Conservation (phyloP, 495 filamentous ascomycete genomes). For the Chaetomium tenue region DNA sequence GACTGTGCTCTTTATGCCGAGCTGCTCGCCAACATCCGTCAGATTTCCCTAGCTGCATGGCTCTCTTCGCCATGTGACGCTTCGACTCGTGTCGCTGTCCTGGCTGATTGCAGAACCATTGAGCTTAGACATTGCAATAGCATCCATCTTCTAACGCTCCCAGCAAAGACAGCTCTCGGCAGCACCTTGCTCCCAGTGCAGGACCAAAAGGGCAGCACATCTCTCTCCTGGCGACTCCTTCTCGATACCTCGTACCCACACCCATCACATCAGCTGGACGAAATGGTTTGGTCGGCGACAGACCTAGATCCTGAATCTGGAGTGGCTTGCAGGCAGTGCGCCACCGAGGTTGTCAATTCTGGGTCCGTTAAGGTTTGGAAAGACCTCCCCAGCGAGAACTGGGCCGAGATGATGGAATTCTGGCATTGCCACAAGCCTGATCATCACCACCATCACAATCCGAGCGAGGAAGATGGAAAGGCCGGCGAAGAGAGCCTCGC, state of each 20-base stretch:
- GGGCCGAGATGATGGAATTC: conserved; percentile 99
- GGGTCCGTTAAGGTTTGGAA: conserved; percentile 68
- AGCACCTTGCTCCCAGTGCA: conserved; percentile 39
- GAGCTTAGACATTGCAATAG: conserved; percentile 55
- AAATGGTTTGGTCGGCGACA: conserved; percentile 68
- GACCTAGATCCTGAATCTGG: conserved; percentile 53
- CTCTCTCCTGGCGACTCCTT: conserved; percentile 70
- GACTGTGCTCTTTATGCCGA: conserved; percentile 68
- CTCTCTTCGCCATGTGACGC: conserved; percentile 52
- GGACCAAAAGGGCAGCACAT: conserved; percentile 36
- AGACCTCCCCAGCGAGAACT: conserved; percentile 91
- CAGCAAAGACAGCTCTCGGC: conserved; percentile 53
- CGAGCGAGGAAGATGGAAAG: conserved; percentile 27
- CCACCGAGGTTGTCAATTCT: conserved; percentile 42
- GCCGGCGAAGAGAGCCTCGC: conserved; percentile 47
- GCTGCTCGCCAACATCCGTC: conserved; percentile 80
- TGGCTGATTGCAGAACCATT: conserved; percentile 51
- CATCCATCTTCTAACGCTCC: conserved; percentile 60
- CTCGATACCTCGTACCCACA: conserved; percentile 34
- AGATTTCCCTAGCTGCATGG: conserved; percentile 71
- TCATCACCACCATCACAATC: conserved; percentile 29
- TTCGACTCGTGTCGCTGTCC: conserved; percentile 50
- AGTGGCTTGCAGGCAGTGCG: conserved; percentile 67
- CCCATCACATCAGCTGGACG: conserved; percentile 35
- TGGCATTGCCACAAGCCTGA: conserved; percentile 98